Evolutionary conservation across 2,329 filamentous ascomycete species (phyloP).

Genomic region (Talaromyces sp.): DNA sequence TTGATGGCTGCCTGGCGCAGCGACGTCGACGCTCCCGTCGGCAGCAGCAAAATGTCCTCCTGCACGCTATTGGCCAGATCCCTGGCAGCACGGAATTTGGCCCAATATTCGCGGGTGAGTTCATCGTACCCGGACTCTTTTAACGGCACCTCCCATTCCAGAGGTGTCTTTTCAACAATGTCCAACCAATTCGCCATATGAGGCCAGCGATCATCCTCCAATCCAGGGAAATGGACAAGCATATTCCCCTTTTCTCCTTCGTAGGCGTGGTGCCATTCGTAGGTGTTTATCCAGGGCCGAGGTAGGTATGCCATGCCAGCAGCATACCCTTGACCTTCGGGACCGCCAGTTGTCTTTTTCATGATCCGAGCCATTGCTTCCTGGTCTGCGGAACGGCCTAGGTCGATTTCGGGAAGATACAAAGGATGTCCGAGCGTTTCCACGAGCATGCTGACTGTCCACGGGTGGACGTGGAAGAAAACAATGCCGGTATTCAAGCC

Average conservation of each 20-base stretch:
- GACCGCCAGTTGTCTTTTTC: slow-evolving; percentile 21
- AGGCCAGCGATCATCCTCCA: slow-evolving; percentile 24
- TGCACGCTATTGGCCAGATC: slow-evolving; percentile 20
- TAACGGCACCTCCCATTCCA: slow-evolving; percentile 25
- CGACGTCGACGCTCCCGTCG: slow-evolving; percentile 5
- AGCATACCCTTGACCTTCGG: slow-evolving; percentile 19
- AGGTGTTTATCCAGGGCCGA: slow-evolving; percentile 29
- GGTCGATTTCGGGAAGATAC: slow-evolving; percentile 23
- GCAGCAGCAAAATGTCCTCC: slow-evolving; percentile 21
- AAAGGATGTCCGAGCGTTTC: slow-evolving; percentile 26
- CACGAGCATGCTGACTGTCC: slow-evolving; percentile 30
- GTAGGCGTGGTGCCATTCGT: slow-evolving; percentile 28
- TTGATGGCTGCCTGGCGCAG: slow-evolving; percentile 17
- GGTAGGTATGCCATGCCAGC: slow-evolving; percentile 23
- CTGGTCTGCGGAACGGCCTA: slow-evolving; percentile 23
- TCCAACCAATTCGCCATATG: slow-evolving; percentile 29
- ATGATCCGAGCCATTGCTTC: slow-evolving; percentile 24
- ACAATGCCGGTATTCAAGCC: slow-evolving; percentile 34
- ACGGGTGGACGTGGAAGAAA: slow-evolving; percentile 31
- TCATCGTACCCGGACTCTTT: slow-evolving; percentile 24
- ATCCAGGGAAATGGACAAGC: slow-evolving; percentile 31
- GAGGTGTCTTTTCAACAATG: slow-evolving; percentile 21
- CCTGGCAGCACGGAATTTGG: slow-evolving; percentile 17
- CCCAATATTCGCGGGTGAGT: slow-evolving; percentile 25
- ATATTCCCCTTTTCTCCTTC: slow-evolving; percentile 28